Conservation (phyloP, 2,329 filamentous ascomycete genomes). For the Helicocarpus griseus region DNA sequence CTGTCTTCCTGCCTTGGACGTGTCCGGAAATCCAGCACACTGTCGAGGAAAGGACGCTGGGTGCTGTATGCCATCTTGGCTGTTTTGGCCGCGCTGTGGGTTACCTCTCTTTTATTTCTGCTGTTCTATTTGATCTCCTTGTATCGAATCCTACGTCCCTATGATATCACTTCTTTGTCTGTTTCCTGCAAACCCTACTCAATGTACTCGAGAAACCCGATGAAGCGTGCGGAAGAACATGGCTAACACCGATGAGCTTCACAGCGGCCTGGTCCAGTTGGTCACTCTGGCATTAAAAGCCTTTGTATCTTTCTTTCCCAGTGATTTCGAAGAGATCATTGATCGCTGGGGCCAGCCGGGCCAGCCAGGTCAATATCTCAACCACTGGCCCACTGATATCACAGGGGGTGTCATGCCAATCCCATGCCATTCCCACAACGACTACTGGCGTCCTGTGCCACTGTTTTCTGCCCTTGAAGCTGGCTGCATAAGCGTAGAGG, state of each 20-base stretch:
- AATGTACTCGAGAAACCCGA: neutral
- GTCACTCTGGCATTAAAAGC: constrained; percentile 30
- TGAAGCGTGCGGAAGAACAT: neutral
- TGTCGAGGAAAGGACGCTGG: constrained; percentile 2
- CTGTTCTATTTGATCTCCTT: neutral
- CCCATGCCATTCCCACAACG: constrained; percentile 49
- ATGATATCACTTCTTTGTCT: neutral
- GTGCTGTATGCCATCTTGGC: neutral
- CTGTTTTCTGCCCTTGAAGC: constrained; percentile 46
- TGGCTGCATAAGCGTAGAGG: constrained; percentile 48
- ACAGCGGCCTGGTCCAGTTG: constrained; percentile 33
- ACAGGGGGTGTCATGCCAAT: constrained; percentile 42
- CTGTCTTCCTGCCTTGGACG: neutral
- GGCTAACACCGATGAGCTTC: neutral
- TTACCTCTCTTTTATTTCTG: neutral
- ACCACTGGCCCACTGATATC: constrained; percentile 38
- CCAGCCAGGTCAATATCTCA: constrained; percentile 24
- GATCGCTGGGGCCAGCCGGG: constrained; percentile 32
- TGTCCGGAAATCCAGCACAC: neutral
- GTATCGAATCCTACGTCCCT: neutral
- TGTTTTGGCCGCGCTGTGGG: constrained; percentile 3
- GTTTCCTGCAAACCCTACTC: neutral
- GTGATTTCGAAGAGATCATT: constrained; percentile 30
- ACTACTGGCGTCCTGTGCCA: constrained; percentile 48
- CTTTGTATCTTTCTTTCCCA: constrained; percentile 32